These are phyloP conservation scores for Macrolepiota dolichaula DNA, from an alignment of 768 basidiomycete species.

Conservation along the genomic window DNA sequence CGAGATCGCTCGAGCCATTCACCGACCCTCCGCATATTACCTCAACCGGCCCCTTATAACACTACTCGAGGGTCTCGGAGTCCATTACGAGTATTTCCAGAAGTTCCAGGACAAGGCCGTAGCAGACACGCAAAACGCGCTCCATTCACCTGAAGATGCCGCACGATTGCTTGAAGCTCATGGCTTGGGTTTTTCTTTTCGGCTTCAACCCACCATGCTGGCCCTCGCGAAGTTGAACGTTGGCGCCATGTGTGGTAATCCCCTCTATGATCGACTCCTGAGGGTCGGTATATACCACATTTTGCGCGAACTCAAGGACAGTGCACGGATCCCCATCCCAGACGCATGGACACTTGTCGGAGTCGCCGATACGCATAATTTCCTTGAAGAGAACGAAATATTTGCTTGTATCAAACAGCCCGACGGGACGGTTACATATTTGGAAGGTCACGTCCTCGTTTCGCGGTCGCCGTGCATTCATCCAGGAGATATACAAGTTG, in stretches of 20 bases:
- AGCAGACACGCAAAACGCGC: slow-evolving; percentile 36
- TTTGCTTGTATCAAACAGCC: slow-evolving; percentile 53
- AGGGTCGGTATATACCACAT: slow-evolving; percentile 55
- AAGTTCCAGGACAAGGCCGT: slow-evolving; percentile 50
- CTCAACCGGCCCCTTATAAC: slow-evolving; percentile 64
- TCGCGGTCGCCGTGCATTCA: slow-evolving; percentile 66
- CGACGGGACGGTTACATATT: slow-evolving; percentile 35
- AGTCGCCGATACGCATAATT: slow-evolving; percentile 59
- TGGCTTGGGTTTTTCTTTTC: slow-evolving; percentile 56
- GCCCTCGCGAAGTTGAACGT: slow-evolving; percentile 45
- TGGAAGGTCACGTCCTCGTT: slow-evolving; percentile 51
- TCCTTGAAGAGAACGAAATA: slow-evolving; percentile 49
- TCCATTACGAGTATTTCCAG: slow-evolving; percentile 50
- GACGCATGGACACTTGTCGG: slow-evolving; percentile 65
- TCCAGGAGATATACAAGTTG: slow-evolving; percentile 62
- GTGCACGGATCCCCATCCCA: slow-evolving; percentile 63
- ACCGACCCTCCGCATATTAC: slow-evolving; percentile 51
- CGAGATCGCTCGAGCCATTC: slow-evolving; percentile 63
- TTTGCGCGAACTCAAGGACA: slow-evolving; percentile 58
- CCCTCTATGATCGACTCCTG: slow-evolving; percentile 50
- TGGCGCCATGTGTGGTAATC: slow-evolving; percentile 27
- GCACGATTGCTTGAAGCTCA: slow-evolving; percentile 47
- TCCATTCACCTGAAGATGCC: slow-evolving; percentile 37
- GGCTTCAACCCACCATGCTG: slow-evolving; percentile 47
- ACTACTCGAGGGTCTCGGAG: slow-evolving; percentile 56